Evolutionary conservation across 371 early-diverging fungal species (phyloP).

Genomic region (Syncephalis plumigaleata): DNA sequence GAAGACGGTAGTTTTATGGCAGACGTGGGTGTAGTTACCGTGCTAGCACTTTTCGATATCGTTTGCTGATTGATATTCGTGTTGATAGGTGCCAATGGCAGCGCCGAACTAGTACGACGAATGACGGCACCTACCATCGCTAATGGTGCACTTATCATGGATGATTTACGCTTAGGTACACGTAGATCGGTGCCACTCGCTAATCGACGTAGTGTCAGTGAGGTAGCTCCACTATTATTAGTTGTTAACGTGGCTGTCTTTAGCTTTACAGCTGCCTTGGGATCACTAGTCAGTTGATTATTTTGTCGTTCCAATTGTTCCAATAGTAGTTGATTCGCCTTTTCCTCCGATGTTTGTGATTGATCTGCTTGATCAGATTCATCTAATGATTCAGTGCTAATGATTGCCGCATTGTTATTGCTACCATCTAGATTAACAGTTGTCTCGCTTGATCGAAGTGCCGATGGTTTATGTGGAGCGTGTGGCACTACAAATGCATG

Average conservation of each 20-base stretch:
- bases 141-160: too few species aligned
- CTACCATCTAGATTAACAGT: too few species aligned
- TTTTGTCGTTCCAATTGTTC: slow-evolving; percentile 38
- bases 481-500: too few species aligned
- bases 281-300: slow-evolving; percentile 31
- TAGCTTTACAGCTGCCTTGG: slow-evolving; percentile 34
- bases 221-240: slow-evolving; percentile 35
- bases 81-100: slow-evolving; percentile 8
- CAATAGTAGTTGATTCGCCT: slow-evolving; percentile 30
- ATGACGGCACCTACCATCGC: too few species aligned
- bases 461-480: too few species aligned
- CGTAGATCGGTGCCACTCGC: slow-evolving; percentile 12
- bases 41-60: too few species aligned
- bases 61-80: slow-evolving; percentile 9
- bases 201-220: slow-evolving; percentile 21
- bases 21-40: slow-evolving; percentile 16
- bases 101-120: too few species aligned
- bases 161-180: too few species aligned
- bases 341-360: slow-evolving; percentile 13
- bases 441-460: too few species aligned
- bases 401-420: too few species aligned
- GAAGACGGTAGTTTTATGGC: slow-evolving; percentile 10
- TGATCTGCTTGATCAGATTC: too few species aligned
- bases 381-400: too few species aligned
- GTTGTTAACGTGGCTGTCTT: slow-evolving; percentile 30